A percentile compares a stretch with the other conserved stretches of the same genome.
Evolutionary conservation across 495 filamentous ascomycete genomes (phyloP).

Genomic region (Xylaria longipes): DNA sequence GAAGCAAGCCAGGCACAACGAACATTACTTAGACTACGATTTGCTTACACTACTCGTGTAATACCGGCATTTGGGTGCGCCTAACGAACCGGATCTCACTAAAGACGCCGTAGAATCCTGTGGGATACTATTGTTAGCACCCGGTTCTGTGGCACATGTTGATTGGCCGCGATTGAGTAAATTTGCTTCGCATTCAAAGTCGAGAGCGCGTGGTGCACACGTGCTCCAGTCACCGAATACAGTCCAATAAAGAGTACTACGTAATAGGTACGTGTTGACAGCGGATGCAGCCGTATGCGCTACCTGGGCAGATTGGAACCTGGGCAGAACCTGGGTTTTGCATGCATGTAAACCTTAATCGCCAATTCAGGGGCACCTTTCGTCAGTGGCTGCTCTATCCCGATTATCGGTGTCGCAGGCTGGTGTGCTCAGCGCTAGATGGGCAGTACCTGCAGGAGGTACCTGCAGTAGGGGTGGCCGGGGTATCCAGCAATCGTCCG

Average conservation of each 20-base stretch:
- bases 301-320: too few relatives aligned
- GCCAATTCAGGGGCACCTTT: conserved; percentile 20
- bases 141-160: neutral
- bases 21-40: neutral
- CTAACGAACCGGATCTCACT: neutral
- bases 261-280: neutral
- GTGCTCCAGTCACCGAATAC: neutral
- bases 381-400: conserved; percentile 22
- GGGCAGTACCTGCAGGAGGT: too few relatives aligned
- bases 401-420: conserved; percentile 1
- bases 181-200: neutral
- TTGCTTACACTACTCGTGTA: neutral
- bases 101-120: neutral
- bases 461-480: conserved; percentile 1
- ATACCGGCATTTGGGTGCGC: neutral
- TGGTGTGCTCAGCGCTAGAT: neutral
- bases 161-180: neutral
- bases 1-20: neutral
- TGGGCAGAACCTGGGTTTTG: neutral
- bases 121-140: neutral
- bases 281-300: conserved; percentile 22
- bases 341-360: conserved; percentile 7
- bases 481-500: neutral
- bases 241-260: neutral
- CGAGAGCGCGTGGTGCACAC: neutral